Percentiles rank a stretch among this genome's conserved stretches.
Conservation (phyloP, 768 basidiomycete species). For the Tremella mesenterica region DNA sequence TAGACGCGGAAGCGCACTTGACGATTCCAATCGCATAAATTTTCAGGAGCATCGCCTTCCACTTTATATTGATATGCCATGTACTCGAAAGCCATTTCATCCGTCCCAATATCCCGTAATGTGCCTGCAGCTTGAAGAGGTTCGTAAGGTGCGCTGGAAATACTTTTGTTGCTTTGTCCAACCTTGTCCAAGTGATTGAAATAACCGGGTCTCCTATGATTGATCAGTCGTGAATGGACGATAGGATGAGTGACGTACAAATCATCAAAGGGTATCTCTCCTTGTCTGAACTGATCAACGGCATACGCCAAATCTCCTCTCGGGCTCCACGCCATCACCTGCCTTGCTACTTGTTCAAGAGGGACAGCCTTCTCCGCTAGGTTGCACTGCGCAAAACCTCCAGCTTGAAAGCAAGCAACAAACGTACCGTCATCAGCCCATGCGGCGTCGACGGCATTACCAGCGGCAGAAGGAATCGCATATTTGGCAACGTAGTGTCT, state of each 20-base stretch:
- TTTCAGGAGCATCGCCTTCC: constrained; percentile 22
- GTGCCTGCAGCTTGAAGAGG: constrained; percentile 31
- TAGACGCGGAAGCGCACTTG: constrained; percentile 8
- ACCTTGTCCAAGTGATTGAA: constrained; percentile 32
- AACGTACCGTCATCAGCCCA: constrained; percentile 30
- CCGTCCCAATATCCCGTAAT: constrained; percentile 16
- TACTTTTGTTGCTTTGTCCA: constrained; percentile 22
- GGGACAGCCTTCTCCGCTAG: constrained; percentile 22
- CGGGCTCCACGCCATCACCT: constrained; percentile 34
- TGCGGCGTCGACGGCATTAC: constrained; percentile 27
- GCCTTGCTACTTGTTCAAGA: constrained; percentile 34
- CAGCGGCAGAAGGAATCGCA: constrained; percentile 22
- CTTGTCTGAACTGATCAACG: constrained; percentile 33
- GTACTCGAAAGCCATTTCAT: constrained; percentile 33
- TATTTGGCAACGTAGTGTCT: constrained; percentile 41
- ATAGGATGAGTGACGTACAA: constrained; percentile 23
- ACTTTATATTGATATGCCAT: constrained; percentile 35
- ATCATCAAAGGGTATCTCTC: constrained; percentile 44
- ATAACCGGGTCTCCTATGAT: constrained; percentile 34
- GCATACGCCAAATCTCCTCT: constrained; percentile 35
- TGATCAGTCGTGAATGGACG: background rate
- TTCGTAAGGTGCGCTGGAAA: constrained; percentile 35
- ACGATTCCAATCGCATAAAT: constrained; percentile 35
- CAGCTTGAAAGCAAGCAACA: constrained; percentile 36
- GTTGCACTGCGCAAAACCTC: constrained; percentile 33